Evolutionary conservation across 2,329 filamentous ascomycete genomes (phyloP), one percentile per base, ranked within the genome.

Genomic region (Blastomyces silverae): DNA sequence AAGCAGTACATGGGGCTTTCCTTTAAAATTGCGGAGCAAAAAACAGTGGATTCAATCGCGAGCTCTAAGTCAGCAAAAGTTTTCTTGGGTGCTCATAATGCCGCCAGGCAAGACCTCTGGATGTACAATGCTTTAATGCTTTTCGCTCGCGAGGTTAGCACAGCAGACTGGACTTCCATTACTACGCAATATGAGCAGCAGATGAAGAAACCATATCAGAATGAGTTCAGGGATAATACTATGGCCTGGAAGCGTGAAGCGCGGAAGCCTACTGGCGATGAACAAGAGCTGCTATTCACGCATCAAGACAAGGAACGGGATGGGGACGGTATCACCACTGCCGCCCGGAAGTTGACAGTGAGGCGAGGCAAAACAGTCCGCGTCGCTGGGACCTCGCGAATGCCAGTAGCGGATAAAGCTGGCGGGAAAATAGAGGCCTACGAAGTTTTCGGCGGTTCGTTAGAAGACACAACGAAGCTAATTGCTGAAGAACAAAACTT

Each of bases 401-500:
- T 70, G 68, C 80, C 65, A 15, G 73, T 73, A 17, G 86, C 89
- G 60, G 89, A 87, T 72, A 77, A 78, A 10, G 79, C 85, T 58
- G 86, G 88, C 69, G 87, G 85, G 63, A 86, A 87, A 70, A 84
- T 89, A 65, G 83, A 89, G 69, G 86, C 90, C 0, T 93, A 87
- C 70, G 92, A 96, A 76, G 86, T 91, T 2, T 96, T 97, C 76
- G 83, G 86, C 0, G 87, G 87, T 48, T 86, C 91, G 15, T 79
- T 97, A 67, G 89, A 94, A 65, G 91, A 97, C 71, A 85, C 94
- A 68, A 79, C 92, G 56, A 90, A 89, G 6, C 83, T 96, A 64
- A 87, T 97, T 65, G 88, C 91, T 70, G 92, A 93, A 75, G 94
- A 99, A 77, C 93, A 99, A 75, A 97, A 97, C 74, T 99, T 97